Evolutionary conservation across 106 monocot species (phyloP).

Genomic region (Phalaenopsis equestris): DNA sequence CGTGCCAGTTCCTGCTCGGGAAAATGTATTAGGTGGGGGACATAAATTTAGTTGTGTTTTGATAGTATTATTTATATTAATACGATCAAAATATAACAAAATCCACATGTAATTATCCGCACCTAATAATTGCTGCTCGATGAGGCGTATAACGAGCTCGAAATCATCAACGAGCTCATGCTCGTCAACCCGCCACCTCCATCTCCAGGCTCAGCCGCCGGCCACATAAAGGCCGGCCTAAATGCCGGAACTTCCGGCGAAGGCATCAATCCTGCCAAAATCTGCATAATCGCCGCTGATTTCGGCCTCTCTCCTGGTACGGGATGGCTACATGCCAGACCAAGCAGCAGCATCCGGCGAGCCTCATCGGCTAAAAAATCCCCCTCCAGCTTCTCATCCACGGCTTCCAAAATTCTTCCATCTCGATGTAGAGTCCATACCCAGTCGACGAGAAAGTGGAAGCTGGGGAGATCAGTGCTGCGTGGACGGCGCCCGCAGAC

Average conservation of each 20-base stretch:
- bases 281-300: constrained; percentile 32
- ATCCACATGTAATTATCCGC: background rate
- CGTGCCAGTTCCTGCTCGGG: background rate
- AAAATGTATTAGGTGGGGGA: too few relatives aligned
- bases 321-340: constrained; percentile 60
- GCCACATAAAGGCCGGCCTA: constrained; percentile 55
- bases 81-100: too few relatives aligned
- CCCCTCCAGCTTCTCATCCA: constrained; percentile 16
- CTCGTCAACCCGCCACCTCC: constrained; percentile 2
- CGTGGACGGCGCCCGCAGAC: constrained; percentile 58
- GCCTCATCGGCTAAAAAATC: constrained; percentile 24
- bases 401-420: constrained; percentile 25
- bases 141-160: constrained; percentile 19
- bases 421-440: constrained; percentile 54
- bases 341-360: constrained; percentile 41
- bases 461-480: constrained; percentile 23
- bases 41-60: too few relatives aligned
- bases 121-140: constrained; percentile 1
- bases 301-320: constrained; percentile 41
- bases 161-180: background rate
- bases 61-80: too few relatives aligned
- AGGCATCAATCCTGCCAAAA: constrained; percentile 19
- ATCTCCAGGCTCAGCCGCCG: constrained; percentile 7
- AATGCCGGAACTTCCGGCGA: constrained; percentile 38
- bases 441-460: constrained; percentile 46